Percentiles rank a stretch among this genome's conserved stretches.
Evolutionary conservation across 2,329 filamentous ascomycete genomes (phyloP).

Genomic region (Sporothrix variecibatus): DNA sequence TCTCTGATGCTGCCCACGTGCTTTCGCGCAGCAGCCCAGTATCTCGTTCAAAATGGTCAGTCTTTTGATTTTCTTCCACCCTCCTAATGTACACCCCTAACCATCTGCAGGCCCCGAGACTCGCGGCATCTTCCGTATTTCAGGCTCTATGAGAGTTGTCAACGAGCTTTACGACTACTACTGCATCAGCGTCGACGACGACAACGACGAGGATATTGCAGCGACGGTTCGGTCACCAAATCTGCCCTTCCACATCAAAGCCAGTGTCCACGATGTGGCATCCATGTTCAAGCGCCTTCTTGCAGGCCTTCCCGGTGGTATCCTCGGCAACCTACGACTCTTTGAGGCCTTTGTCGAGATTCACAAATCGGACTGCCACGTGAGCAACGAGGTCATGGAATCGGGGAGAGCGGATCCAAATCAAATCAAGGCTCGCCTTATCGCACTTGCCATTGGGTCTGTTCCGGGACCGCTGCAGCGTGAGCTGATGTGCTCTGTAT

Average conservation of each 20-base stretch:
- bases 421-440: constrained; percentile 63
- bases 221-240: constrained; percentile 61
- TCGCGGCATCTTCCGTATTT: constrained; percentile 63
- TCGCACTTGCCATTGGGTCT: constrained; percentile 63
- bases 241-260: constrained; percentile 61
- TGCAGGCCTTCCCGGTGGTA: constrained; percentile 63
- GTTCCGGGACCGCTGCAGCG: constrained; percentile 61
- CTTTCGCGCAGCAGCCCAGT: constrained; percentile 65
- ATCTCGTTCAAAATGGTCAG: constrained; percentile 62
- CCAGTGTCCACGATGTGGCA: constrained; percentile 64
- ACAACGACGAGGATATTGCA: constrained; percentile 48
- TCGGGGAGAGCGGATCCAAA: constrained; percentile 54
- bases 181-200: constrained; percentile 51
- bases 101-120: constrained; percentile 43
- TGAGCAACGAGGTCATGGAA: constrained; percentile 39
- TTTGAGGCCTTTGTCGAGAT: constrained; percentile 66
- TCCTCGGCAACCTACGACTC: constrained; percentile 62
- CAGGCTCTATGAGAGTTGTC: constrained; percentile 60
- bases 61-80: neutral
- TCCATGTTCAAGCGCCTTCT: constrained; percentile 69
- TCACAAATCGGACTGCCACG: constrained; percentile 41
- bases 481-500: constrained; percentile 66
- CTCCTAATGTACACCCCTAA: neutral
- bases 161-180: constrained; percentile 65
- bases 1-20: constrained; percentile 64